Conservation (phyloP, 257 asterid genomes). For the Fraxinus quadrangulata region DNA sequence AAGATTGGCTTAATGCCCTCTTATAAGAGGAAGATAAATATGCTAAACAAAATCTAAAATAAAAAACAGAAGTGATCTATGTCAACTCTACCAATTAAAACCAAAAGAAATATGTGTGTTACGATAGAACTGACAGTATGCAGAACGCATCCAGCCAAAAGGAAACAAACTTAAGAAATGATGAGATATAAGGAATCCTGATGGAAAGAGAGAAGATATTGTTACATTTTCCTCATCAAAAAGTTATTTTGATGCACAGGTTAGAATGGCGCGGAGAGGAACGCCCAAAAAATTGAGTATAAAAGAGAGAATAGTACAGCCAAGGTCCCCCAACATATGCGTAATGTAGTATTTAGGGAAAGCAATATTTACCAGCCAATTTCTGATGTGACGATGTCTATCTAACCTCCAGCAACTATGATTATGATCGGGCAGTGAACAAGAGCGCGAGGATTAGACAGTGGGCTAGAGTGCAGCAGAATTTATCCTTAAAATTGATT, state of each 20-base stretch:
- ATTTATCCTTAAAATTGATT: not conserved
- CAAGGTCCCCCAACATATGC: not conserved
- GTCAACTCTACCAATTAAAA: slow-evolving; percentile 7
- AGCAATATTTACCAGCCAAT: not conserved
- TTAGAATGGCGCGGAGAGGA: not conserved
- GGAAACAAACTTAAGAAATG: slow-evolving; percentile 2
- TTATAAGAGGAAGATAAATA: not conserved
- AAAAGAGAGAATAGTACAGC: not conserved
- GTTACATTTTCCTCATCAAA: no score
- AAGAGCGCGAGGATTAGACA: not conserved
- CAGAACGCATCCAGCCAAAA: slow-evolving; percentile 1
- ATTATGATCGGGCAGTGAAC: not conserved
- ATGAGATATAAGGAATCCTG: not conserved
- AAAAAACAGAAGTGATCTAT: not conserved
- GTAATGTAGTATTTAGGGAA: not conserved
- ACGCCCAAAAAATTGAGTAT: not conserved
- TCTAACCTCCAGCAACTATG: no score
- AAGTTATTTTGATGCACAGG: not conserved
- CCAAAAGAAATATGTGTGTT: not conserved
- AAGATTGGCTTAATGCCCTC: not conserved
- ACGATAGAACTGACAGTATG: not conserved
- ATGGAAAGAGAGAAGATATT: not conserved
- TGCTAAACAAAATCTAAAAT: not conserved
- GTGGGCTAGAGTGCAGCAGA: not conserved
- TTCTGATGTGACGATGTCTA: not conserved